Base-by-base conservation (phyloP, 139 green algal genomes). In the Chlorella vulgaris region DNA sequence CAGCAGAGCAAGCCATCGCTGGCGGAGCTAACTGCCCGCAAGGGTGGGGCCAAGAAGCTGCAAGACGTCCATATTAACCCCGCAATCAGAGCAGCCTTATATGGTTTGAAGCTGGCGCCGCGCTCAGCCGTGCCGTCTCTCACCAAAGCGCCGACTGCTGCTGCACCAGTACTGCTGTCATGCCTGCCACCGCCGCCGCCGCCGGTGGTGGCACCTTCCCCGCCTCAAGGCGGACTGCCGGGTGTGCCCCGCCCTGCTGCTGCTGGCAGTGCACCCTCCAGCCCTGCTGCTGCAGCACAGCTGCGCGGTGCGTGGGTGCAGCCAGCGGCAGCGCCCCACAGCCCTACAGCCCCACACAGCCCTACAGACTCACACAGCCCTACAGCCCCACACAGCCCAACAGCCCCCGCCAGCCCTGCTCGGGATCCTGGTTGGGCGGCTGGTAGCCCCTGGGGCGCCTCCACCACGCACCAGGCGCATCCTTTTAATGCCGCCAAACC, bases 1-100 rank as follows among this genome's bases (percentile, higher is more conserved):
- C n/a, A n/a, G 31, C 76, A 74, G 36, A 35, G 63, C 63, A 83
- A 77, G 77, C 77, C 77, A 24, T 76, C 77, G 28, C 77, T 83
- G 47, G 39, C 47, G 5, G 65, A 74, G 26, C 77, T 83, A 24
- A 63, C 35, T 55, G 74, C 66, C 21, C 47, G 65, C 28, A 47
- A 43, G 42, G 76, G 40, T 4, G 77, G 62, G 13, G 65, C 77
- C 26, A 76, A 68, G 65, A 76, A 76, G 65, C 65, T 83, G 65
- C 31, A 50, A 26, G 77, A 83, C 6, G 77, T 83, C 26, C 47
- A 51, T 15, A 53, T 83, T 47, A 83, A 76, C 65, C 50, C 65
- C 35, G 51, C 65, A 4, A 83, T 83, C 36, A 24, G 66, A 29
- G 60, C 39, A 0, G 76, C 47, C 7, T 31, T 81, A 22, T 31